phyloP scores from a whole-genome alignment of 192 early-diverging fungal species.

The Gigaspora rosea region DNA sequence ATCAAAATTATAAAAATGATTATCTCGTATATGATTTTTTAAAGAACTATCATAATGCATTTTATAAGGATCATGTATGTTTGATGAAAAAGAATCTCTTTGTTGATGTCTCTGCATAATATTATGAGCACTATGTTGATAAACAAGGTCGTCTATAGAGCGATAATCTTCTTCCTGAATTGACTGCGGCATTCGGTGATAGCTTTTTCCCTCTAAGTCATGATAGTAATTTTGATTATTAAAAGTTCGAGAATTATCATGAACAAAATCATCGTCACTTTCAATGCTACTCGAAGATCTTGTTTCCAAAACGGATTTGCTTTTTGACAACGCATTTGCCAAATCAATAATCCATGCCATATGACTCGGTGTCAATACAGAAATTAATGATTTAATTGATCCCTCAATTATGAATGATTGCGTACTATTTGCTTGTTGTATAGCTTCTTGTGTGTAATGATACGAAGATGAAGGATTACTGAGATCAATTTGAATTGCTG shows the following conservation, averaged over 20 bases:
- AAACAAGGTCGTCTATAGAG: slow-evolving; percentile 11
- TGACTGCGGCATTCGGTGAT: background rate
- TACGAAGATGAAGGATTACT: slow-evolving; percentile 22
- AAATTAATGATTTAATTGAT: slow-evolving; percentile 15
- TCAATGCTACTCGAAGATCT: slow-evolving; percentile 2
- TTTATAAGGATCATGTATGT: background rate
- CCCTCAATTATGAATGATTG: slow-evolving; percentile 23
- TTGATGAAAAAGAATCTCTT: slow-evolving; percentile 1
- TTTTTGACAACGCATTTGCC: slow-evolving; percentile 11
- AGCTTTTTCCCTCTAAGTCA: background rate
- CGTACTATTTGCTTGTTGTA: slow-evolving; percentile 27
- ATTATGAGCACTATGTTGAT: background rate
- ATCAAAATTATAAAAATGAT: background rate
- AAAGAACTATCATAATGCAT: too few relatives aligned
- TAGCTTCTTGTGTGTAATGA: slow-evolving; percentile 28
- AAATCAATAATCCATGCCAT: slow-evolving; percentile 48
- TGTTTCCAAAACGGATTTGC: background rate
- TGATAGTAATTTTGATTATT: background rate
- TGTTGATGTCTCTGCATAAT: background rate
- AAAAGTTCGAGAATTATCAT: background rate
- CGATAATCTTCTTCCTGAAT: slow-evolving; percentile 10
- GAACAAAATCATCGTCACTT: slow-evolving; percentile 29
- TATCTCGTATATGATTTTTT: background rate
- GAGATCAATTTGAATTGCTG: slow-evolving; percentile 27
- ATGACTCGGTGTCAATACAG: slow-evolving; percentile 43